Conservation (phyloP, 108 stramenopile genomes). For the Thalassiosira profunda region DNA sequence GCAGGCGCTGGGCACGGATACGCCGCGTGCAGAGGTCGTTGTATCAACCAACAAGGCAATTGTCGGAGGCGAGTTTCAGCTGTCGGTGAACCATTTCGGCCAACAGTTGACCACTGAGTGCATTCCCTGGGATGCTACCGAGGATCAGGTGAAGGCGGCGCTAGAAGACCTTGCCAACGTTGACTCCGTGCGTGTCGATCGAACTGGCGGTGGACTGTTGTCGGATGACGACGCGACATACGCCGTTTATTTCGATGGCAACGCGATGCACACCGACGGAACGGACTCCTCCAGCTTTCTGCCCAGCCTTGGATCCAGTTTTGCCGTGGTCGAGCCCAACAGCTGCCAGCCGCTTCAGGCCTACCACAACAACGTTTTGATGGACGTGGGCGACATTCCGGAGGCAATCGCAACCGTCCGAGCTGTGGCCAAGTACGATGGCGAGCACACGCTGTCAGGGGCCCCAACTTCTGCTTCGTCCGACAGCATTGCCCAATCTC, state of each 20-base stretch:
- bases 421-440: conserved; percentile 30
- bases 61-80: conserved; percentile 44
- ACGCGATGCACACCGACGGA: conserved; percentile 50
- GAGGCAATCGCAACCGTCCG: conserved; percentile 29
- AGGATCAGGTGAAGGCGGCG: conserved; percentile 43
- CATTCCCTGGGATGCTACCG: conserved; percentile 64
- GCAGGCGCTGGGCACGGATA: conserved; percentile 57
- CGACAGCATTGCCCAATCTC: conserved; percentile 8
- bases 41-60: conserved; percentile 38
- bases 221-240: conserved; percentile 8
- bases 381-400: conserved; percentile 24
- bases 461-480: conserved; percentile 19
- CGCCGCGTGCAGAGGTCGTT: conserved; percentile 42
- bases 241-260: conserved; percentile 67
- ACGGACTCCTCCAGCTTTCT: conserved; percentile 15
- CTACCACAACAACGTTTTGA: conserved; percentile 49
- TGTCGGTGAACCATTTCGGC: conserved; percentile 38
- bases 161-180: conserved; percentile 52
- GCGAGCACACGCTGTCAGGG: conserved; percentile 29
- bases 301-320: conserved; percentile 32
- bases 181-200: conserved; percentile 62
- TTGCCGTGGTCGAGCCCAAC: conserved; percentile 13
- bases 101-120: conserved; percentile 45
- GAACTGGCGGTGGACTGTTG: conserved; percentile 49
- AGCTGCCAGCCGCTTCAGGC: conserved; percentile 49